These are phyloP conservation scores for Gaertneriomyces semiglobifer DNA, from an alignment of 192 early-diverging fungal species.

Conservation along the genomic window DNA sequence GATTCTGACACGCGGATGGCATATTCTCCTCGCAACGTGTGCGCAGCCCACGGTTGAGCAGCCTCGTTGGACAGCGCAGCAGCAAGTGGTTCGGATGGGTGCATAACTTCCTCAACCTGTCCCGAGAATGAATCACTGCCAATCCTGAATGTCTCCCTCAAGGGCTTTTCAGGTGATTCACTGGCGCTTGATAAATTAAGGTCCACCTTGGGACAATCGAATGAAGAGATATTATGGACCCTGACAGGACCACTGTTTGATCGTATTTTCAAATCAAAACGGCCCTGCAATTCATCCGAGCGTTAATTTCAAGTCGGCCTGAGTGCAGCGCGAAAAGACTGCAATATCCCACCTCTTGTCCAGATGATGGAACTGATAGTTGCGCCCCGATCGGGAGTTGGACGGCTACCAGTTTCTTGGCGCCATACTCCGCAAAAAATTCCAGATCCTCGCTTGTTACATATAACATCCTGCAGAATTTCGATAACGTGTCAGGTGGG, in stretches of 20 bases:
- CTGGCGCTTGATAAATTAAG: too few species aligned
- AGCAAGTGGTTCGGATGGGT: too few species aligned
- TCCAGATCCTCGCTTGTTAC: conserved; percentile 10
- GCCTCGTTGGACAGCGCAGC: too few species aligned
- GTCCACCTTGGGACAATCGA: too few species aligned
- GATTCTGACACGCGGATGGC: too few species aligned
- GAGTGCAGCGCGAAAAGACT: background rate
- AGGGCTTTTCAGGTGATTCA: too few species aligned
- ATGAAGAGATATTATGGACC: background rate
- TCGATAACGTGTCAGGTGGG: background rate
- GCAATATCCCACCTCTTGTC: conserved; percentile 10
- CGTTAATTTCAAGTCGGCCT: background rate
- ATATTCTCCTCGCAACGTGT: too few species aligned
- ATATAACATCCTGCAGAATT: conserved; percentile 11
- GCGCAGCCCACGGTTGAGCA: too few species aligned
- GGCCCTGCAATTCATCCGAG: conserved; percentile 14
- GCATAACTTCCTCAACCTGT: too few species aligned
- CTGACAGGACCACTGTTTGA: conserved; percentile 18
- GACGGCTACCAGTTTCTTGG: conserved; percentile 15
- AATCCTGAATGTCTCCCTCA: too few species aligned
- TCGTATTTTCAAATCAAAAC: conserved; percentile 13
- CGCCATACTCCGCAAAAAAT: conserved; percentile 1
- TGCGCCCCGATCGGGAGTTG: conserved; percentile 18
- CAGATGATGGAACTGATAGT: conserved; percentile 11
- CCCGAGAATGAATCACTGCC: too few species aligned